Conservation (phyloP, 129 eudicot genomes). For the Smallanthus sonchifolius region DNA sequence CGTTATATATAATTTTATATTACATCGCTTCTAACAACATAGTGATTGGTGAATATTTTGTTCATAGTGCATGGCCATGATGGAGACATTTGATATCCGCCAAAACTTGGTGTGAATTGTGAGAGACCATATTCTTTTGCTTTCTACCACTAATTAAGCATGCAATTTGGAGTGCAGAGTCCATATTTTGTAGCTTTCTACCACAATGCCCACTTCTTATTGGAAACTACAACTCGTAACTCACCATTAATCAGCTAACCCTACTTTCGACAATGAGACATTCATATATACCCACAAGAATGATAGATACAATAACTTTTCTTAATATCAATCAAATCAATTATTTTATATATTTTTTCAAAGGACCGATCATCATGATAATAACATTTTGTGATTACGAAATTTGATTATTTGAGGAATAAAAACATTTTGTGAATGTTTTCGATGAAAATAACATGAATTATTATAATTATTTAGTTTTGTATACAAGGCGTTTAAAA, state of each 20-base stretch:
- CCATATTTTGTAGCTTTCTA: slow-evolving; percentile 27
- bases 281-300: slow-evolving; percentile 13
- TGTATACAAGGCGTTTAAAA: no score
- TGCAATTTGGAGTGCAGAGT: slow-evolving; percentile 4
- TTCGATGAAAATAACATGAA: no score
- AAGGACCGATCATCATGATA: background rate
- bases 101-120: background rate
- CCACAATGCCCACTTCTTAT: slow-evolving; percentile 18
- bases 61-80: background rate
- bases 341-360: background rate
- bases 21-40: background rate
- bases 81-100: slow-evolving; percentile 11
- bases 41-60: background rate
- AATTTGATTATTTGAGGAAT: no score
- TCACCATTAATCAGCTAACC: background rate
- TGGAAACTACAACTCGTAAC: slow-evolving; percentile 5
- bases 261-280: background rate
- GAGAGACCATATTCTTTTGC: slow-evolving; percentile 15
- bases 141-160: slow-evolving; percentile 17
- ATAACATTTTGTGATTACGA: background rate
- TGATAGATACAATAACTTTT: background rate
- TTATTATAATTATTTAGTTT: no score
- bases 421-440: no score
- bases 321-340: background rate
- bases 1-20: background rate